Base-by-base conservation (phyloP, 768 basidiomycete species). In the Hortiboletus campestris region DNA sequence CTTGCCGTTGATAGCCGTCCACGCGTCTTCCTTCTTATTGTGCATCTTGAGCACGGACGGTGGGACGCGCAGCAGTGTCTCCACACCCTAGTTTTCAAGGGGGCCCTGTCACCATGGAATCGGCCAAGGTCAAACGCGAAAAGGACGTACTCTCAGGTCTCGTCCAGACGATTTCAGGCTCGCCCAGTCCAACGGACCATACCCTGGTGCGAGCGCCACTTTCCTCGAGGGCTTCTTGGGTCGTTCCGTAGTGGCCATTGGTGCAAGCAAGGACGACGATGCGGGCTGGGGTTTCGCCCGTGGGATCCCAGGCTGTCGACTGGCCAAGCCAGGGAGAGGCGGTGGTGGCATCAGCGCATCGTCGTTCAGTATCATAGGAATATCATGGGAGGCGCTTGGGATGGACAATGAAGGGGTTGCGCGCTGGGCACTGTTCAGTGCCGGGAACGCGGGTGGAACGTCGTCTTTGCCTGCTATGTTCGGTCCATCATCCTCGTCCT, bases 131-230 rank as follows among this genome's bases (percentile, higher is more conserved):
- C 50, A 39, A 13, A 14, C 16, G 17, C 2, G 25, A 25, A 3
- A 32, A 35, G 20, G 47, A 72, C 82, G 53, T 63, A 94, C 93
- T 50, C 91, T 75, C 8, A 98, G 72, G 77, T 97, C 86, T 51
- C 74, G 66, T 2, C 94, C 94, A 6, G 88, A 92, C 4, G 83
- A 75, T 71, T 95, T 94, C 55, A 97, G 73, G 44, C 80, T 84
- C 2, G 93, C 94, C 96, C 96, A 99, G 72, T 99, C 97, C 29
- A 99, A 72, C 11, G 94, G 85, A 58, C 91, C 89, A 70, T 88
- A 89, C 7, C 97, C 97, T 2, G 96, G 95, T 12, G 90, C 86
- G 5, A 99, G 80, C 6, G 86, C 91, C 1, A 97, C 94, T 74
- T 95, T 98, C 62, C 78, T 84, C 64, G 85, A 88, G 7, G 79